These are phyloP conservation scores for Sugiyamaella grinbergsii DNA, from an alignment of 1,139 yeast genomes.

Conservation along the genomic window DNA sequence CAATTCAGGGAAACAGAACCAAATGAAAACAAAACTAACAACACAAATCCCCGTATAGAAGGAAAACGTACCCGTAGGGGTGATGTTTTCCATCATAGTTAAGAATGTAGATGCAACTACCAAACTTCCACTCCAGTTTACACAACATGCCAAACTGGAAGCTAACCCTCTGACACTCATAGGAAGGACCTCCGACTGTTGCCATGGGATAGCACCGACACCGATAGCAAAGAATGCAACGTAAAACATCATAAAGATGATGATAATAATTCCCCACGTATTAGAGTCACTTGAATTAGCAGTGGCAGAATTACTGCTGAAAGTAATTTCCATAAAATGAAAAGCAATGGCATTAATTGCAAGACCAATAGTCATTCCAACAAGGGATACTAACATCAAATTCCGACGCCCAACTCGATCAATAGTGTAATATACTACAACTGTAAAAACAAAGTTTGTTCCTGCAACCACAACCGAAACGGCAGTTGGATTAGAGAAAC, in stretches of 20 bases:
- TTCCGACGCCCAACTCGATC: conserved; percentile 85
- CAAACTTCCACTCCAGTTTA: conserved; percentile 95
- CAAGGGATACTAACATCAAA: conserved; percentile 71
- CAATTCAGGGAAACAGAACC: conserved; percentile 87
- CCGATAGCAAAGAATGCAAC: conserved; percentile 93
- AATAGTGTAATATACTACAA: conserved; percentile 77
- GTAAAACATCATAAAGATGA: conserved; percentile 79
- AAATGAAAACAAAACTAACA: conserved; percentile 69
- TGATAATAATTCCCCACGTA: conserved; percentile 86
- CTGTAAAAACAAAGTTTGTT: conserved; percentile 84
- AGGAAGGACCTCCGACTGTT: conserved; percentile 91
- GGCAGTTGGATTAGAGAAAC: conserved; percentile 83
- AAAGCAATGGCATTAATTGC: conserved; percentile 83
- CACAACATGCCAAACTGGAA: conserved; percentile 86
- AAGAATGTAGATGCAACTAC: conserved; percentile 88
- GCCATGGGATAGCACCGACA: conserved; percentile 98
- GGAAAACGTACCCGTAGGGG: conserved; percentile 93
- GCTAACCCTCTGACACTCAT: conserved; percentile 93
- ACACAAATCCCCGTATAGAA: conserved; percentile 82
- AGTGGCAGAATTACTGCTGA: conserved; percentile 52
- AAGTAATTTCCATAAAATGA: conserved; percentile 66
- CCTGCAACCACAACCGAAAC: conserved; percentile 94
- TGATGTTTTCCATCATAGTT: conserved; percentile 88
- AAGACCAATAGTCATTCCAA: conserved; percentile 78
- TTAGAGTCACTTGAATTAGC: conserved; percentile 52